Base-by-base conservation (phyloP, 768 basidiomycete species). In the Crassisporium funariophilum region DNA sequence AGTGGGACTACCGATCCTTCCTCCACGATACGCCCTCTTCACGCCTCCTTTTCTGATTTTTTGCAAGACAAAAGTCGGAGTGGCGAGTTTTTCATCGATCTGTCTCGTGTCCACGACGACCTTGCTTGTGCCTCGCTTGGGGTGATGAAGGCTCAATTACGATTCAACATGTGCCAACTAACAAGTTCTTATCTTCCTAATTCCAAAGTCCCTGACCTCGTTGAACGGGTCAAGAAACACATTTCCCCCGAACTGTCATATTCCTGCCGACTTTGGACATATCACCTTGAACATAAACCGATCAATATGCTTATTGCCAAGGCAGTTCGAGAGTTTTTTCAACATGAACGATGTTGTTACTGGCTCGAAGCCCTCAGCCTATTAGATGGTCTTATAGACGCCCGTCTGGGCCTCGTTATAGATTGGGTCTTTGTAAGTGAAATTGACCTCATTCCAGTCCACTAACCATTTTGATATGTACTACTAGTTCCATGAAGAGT, bases 11-110 rank as follows among this genome's bases (percentile, higher is more conserved):
- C n/a, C n/a, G n/a, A n/a, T n/a, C n/a, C n/a, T n/a, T n/a, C n/a
- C n/a, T n/a, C n/a, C n/a, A n/a, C n/a, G n/a, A n/a, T n/a, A n/a
- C n/a, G n/a, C n/a, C n/a, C n/a, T n/a, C n/a, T 71, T 13, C 70
- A 71, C 46, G 56, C 64, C 13, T 71, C 70, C 2, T 70, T 72
- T 41, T 50, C 50, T 2, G 71, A 72, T 35, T 72, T 64, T 41
- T 46, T 71, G 13, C 45, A 50, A 2, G 57, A 66, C 7, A 17
- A 49, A 3, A 22, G 33, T 19, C 62, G 65, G 6, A 59, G 60
- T 21, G 47, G 46, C 4, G 43, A 29, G 3, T 70, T 65, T 41
- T 45, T 44, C 41, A 46, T 61, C 23, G 59, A 36, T 46, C 25
- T 36, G 15, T 45, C 46, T 8, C 25, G 8, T 3, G 45, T 44